Percentiles rank a stretch among this genome's conserved stretches.
Conservation (phyloP, 2,329 filamentous ascomycete species). For the Phaeosphaeriaceae sp. region DNA sequence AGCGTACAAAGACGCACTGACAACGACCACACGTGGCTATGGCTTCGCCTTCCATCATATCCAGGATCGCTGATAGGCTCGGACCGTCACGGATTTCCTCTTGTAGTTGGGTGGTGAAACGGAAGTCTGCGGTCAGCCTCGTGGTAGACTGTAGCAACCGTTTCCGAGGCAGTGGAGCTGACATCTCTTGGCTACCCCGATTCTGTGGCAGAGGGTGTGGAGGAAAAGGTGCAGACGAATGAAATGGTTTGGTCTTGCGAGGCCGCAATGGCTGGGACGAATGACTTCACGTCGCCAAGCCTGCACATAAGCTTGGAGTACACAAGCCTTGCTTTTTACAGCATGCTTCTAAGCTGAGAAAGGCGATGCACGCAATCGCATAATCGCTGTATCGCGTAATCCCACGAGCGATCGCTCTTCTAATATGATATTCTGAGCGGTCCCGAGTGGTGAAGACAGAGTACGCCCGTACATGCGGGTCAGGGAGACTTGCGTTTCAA, state of each 20-base stretch:
- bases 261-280: background rate
- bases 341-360: background rate
- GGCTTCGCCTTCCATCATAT: background rate
- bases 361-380: background rate
- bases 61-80: background rate
- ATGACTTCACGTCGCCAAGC: background rate
- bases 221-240: background rate
- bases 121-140: background rate
- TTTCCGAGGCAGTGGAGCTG: background rate
- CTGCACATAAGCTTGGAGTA: background rate
- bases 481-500: background rate
- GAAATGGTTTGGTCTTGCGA: background rate
- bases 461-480: background rate
- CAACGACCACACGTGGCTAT: background rate
- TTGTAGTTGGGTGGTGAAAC: background rate
- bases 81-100: background rate
- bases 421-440: background rate
- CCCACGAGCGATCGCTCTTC: background rate
- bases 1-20: background rate
- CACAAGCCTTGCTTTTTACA: constrained; percentile 1
- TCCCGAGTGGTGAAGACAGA: background rate
- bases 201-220: background rate
- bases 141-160: background rate
- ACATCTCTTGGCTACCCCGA: background rate
- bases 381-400: background rate